Evolutionary conservation across 2,329 filamentous ascomycete genomes (phyloP).

Genomic region (Alternaria novae-zelandiae): DNA sequence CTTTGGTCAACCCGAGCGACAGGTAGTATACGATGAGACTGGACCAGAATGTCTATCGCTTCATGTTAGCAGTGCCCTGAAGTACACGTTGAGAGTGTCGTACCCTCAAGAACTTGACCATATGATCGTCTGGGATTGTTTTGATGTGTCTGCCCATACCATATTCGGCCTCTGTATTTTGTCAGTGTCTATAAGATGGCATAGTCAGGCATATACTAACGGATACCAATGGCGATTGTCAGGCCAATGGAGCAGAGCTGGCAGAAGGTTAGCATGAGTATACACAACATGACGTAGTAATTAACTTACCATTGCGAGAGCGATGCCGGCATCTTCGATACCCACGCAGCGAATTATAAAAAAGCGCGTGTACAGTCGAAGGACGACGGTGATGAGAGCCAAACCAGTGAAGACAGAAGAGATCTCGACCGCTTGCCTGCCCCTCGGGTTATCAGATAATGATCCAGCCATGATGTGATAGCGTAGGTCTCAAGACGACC

Average conservation of each 20-base stretch:
- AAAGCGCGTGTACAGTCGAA: constrained; percentile 41
- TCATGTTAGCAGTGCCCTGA: not conserved
- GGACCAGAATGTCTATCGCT: constrained; percentile 38
- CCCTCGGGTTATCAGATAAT: constrained; percentile 27
- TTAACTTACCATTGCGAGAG: constrained; percentile 32
- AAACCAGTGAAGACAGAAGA: constrained; percentile 37
- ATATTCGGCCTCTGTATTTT: constrained; percentile 30
- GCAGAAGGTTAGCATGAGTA: not conserved
- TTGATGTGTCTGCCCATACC: constrained; percentile 38
- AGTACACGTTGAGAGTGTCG: not conserved
- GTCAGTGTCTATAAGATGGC: constrained; percentile 12
- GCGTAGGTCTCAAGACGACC: constrained; percentile 1
- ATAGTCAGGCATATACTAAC: constrained; percentile 20
- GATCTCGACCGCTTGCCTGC: constrained; percentile 27
- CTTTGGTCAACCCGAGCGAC: constrained; percentile 42
- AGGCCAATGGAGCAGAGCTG: constrained; percentile 33
- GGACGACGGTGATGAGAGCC: constrained; percentile 26
- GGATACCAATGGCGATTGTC: constrained; percentile 36
- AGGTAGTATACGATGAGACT: constrained; percentile 43
- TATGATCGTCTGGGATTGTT: constrained; percentile 18
- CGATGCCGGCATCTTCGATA: constrained; percentile 38
- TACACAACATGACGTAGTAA: not conserved
- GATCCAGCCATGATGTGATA: constrained; percentile 8
- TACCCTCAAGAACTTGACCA: constrained; percentile 35
- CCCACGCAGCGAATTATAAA: constrained; percentile 36